These are phyloP conservation scores for Amauroascus niger DNA, from an alignment of 2,329 filamentous ascomycete genomes.

Conservation along the genomic window DNA sequence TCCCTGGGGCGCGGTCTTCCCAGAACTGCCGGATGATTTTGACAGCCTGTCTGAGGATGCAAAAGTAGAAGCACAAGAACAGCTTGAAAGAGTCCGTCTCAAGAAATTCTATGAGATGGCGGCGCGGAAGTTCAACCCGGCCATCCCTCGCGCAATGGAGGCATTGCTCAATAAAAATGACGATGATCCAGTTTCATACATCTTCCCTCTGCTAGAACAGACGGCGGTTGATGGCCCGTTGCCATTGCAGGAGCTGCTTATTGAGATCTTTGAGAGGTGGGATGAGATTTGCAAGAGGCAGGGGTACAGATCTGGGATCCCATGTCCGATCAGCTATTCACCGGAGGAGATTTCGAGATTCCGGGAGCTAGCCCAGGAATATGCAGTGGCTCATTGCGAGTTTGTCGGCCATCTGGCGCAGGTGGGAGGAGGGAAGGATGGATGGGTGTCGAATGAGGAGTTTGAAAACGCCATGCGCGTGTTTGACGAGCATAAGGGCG, in stretches of 20 bases:
- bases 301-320: conserved; percentile 10
- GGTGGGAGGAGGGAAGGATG: conserved; percentile 18
- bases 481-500: too few species aligned
- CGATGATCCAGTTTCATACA: conserved; percentile 19
- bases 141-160: conserved; percentile 19
- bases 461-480: too few species aligned
- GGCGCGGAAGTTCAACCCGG: conserved; percentile 21
- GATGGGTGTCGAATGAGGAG: conserved; percentile 24
- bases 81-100: conserved; percentile 14
- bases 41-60: conserved; percentile 18
- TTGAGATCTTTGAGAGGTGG: conserved; percentile 24
- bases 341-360: conserved; percentile 17
- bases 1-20: conserved; percentile 21
- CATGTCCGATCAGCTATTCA: conserved; percentile 20
- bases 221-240: conserved; percentile 18
- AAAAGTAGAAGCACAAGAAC: conserved; percentile 5
- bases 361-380: conserved; percentile 17
- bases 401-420: conserved; percentile 19
- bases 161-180: conserved; percentile 18
- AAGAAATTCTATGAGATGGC: conserved; percentile 23
- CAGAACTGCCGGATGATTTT: conserved; percentile 21
- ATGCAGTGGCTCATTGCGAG: conserved; percentile 20
- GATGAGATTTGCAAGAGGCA: conserved; percentile 14
- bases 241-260: conserved; percentile 20
- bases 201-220: conserved; percentile 20